Evolutionary conservation across 73 alveolate genomes (phyloP).

Genomic region (Stentor roeselii): DNA sequence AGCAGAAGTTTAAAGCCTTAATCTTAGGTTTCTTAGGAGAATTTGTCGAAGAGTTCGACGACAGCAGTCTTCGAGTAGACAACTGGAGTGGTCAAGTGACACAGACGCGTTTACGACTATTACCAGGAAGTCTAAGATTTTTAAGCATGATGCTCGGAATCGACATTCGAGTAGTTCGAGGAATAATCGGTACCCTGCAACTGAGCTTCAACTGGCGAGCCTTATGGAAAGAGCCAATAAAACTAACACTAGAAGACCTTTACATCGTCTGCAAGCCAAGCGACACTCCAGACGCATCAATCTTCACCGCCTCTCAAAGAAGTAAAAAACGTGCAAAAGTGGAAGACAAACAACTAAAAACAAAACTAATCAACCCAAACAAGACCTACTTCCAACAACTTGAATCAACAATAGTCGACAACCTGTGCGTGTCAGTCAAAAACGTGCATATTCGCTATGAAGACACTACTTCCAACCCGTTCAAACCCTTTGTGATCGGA

Average conservation of each 20-base stretch:
- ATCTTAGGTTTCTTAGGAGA: conserved; percentile 1
- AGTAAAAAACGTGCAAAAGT: background rate
- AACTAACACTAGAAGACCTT: conserved; percentile 7
- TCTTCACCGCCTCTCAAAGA: background rate
- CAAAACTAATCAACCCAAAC: conserved; percentile 5
- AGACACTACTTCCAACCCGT: conserved; percentile 17
- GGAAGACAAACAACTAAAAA: background rate
- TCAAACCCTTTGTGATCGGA: conserved; percentile 13
- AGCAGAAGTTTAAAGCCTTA: conserved; percentile 5
- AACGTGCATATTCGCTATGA: conserved; percentile 18
- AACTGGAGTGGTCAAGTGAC: conserved; percentile 28
- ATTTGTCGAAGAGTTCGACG: conserved; percentile 22
- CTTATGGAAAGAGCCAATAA: conserved; percentile 18
- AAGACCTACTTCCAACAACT: conserved; percentile 12
- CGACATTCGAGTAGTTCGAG: conserved; percentile 1
- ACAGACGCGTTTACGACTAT: background rate
- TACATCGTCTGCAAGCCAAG: background rate
- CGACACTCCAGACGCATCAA: conserved; percentile 4
- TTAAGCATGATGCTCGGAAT: background rate
- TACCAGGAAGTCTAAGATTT: conserved; percentile 1
- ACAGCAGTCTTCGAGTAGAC: background rate
- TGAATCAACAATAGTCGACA: background rate
- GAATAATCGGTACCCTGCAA: conserved; percentile 1
- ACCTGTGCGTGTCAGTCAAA: conserved; percentile 14
- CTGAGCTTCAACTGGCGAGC: conserved; percentile 17